These are phyloP conservation scores for Aspergillus sp. DNA, from an alignment of 2,329 filamentous ascomycete species.

Conservation along the genomic window DNA sequence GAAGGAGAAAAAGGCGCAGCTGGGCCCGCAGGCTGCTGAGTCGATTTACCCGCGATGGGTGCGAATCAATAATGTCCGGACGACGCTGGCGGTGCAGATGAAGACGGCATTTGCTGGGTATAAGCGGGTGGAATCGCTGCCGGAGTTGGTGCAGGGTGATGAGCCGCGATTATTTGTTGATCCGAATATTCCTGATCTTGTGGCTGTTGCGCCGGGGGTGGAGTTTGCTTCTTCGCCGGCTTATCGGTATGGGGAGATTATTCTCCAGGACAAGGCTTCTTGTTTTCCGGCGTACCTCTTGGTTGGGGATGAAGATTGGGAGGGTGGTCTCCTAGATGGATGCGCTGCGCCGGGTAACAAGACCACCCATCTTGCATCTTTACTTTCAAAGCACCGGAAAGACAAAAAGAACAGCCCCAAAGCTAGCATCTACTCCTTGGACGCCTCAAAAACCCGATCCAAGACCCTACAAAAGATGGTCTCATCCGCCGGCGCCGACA, in stretches of 20 bases:
- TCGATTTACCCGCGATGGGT: conserved; percentile 78
- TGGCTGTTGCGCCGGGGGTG: conserved; percentile 68
- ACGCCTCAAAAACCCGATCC: conserved; percentile 51
- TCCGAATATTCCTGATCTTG: conserved; percentile 71
- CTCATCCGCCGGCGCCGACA: conserved; percentile 64
- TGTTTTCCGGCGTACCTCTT: conserved; percentile 93
- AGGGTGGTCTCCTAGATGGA: conserved; percentile 78
- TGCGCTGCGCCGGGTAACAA: conserved; percentile 97
- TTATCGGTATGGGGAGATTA: conserved; percentile 72
- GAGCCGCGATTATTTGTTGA: conserved; percentile 62
- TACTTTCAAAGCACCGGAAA: conserved; percentile 45
- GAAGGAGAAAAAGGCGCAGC: conserved; percentile 37
- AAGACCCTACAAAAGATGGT: conserved; percentile 83
- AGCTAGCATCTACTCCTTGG: conserved; percentile 49
- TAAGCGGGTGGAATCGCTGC: conserved; percentile 51
- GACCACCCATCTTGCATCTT: conserved; percentile 84
- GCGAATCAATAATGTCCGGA: conserved; percentile 74
- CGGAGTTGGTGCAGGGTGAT: conserved; percentile 48
- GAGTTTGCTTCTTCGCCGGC: conserved; percentile 70
- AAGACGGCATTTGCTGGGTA: conserved; percentile 67
- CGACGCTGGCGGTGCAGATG: conserved; percentile 67
- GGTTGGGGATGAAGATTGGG: conserved; percentile 48
- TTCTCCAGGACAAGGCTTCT: conserved; percentile 93
- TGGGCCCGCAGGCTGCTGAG: conserved; percentile 32
- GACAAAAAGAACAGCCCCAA: conserved; percentile 16